Evolutionary conservation across 2,329 filamentous ascomycete species (phyloP).

Genomic region (Cercospora sp.): DNA sequence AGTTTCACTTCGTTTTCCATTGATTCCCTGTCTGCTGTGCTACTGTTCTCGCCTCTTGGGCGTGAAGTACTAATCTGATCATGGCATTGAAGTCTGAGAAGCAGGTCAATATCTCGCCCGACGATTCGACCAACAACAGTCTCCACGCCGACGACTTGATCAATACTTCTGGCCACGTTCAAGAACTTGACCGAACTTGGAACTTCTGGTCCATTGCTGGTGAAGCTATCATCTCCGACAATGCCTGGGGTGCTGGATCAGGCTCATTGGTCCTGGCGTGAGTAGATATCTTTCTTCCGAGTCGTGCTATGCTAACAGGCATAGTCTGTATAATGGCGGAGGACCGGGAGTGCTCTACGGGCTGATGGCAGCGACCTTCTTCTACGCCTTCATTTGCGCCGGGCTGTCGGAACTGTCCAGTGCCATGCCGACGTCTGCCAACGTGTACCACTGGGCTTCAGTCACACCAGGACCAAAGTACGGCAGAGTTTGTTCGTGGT

Average conservation of each 20-base stretch:
- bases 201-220: slow-evolving; percentile 49
- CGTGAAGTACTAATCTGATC: neutral
- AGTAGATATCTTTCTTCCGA: slow-evolving; percentile 26
- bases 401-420: slow-evolving; percentile 53
- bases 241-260: slow-evolving; percentile 36
- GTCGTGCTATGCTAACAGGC: neutral
- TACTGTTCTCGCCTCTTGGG: neutral
- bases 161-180: slow-evolving; percentile 54
- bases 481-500: slow-evolving; percentile 51
- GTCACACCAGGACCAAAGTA: slow-evolving; percentile 50
- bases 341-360: slow-evolving; percentile 50
- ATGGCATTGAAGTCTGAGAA: neutral
- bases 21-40: neutral
- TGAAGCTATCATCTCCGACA: slow-evolving; percentile 43
- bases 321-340: slow-evolving; percentile 49
- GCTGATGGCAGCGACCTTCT: slow-evolving; percentile 51
- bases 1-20: neutral
- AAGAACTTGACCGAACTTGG: slow-evolving; percentile 55
- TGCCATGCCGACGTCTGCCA: slow-evolving; percentile 39
- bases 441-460: slow-evolving; percentile 56
- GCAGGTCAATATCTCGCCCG: neutral
- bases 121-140: neutral
- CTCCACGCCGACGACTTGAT: slow-evolving; percentile 37
- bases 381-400: slow-evolving; percentile 54
- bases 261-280: slow-evolving; percentile 30